Conservation (phyloP, 2,329 filamentous ascomycete species). For the Botrytis aclada region DNA sequence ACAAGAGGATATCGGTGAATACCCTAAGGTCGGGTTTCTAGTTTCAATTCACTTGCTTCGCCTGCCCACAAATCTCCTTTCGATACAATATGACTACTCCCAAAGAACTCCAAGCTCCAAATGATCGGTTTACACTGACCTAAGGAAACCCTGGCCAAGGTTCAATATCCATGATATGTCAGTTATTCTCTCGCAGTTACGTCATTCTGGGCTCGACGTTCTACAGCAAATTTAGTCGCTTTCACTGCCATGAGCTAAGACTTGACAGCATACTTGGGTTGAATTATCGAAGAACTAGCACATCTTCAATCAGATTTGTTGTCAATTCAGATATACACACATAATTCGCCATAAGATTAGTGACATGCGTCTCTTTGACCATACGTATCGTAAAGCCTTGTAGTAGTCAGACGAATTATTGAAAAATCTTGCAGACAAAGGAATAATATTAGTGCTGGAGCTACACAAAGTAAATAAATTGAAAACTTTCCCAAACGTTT, state of each 20-base stretch:
- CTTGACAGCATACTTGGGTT: neutral
- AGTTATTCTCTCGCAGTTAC: no score
- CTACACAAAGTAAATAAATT: neutral
- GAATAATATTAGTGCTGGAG: neutral
- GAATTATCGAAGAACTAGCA: neutral
- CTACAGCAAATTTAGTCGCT: no score
- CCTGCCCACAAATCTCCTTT: neutral
- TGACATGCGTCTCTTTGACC: neutral
- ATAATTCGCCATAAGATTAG: neutral
- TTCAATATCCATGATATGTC: no score
- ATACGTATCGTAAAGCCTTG: neutral
- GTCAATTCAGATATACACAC: neutral
- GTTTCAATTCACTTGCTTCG: neutral
- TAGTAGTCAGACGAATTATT: neutral
- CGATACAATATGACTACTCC: neutral
- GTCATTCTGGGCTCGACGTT: no score
- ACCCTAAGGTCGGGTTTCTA: no score
- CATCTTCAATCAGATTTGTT: neutral
- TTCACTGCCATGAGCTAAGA: neutral
- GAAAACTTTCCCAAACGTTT: neutral
- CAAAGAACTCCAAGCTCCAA: neutral
- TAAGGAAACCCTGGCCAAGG: no score
- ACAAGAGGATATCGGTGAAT: neutral
- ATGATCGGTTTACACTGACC: no score
- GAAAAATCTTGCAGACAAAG: neutral